Conservation (phyloP, 208 protist genomes). For the Polymyxa betae region DNA sequence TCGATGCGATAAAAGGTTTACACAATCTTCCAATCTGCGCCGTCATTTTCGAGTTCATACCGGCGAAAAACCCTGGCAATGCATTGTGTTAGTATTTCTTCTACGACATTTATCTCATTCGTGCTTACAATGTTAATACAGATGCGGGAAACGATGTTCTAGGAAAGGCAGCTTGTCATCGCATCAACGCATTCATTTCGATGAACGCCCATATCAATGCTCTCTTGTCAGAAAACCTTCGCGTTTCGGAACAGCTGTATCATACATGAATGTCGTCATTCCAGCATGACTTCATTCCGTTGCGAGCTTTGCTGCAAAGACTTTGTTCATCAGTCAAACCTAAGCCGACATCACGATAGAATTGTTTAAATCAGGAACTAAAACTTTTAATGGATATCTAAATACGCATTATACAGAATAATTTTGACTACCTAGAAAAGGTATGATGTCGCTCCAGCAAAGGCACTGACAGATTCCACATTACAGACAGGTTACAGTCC, state of each 20-base stretch:
- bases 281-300: not conserved
- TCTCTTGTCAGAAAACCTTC: not conserved
- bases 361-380: no score
- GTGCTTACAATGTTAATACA: constrained; percentile 37
- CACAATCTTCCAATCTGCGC: not conserved
- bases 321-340: not conserved
- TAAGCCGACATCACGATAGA: not conserved
- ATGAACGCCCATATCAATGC: not conserved
- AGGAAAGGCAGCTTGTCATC: constrained; percentile 38
- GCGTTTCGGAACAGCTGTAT: not conserved
- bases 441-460: no score
- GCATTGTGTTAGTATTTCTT: not conserved
- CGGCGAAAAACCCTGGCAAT: constrained; percentile 40
- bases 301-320: not conserved
- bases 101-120: not conserved
- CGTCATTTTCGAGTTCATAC: constrained; percentile 25
- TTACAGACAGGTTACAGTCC: no score
- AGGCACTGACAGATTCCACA: no score
- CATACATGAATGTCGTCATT: not conserved
- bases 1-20: constrained; percentile 31
- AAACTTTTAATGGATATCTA: no score
- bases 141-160: constrained; percentile 41
- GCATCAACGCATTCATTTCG: not conserved
- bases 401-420: no score
- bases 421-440: no score